These are phyloP conservation scores for Primulina tabacum DNA, from an alignment of 257 asterid genomes.

Conservation along the genomic window DNA sequence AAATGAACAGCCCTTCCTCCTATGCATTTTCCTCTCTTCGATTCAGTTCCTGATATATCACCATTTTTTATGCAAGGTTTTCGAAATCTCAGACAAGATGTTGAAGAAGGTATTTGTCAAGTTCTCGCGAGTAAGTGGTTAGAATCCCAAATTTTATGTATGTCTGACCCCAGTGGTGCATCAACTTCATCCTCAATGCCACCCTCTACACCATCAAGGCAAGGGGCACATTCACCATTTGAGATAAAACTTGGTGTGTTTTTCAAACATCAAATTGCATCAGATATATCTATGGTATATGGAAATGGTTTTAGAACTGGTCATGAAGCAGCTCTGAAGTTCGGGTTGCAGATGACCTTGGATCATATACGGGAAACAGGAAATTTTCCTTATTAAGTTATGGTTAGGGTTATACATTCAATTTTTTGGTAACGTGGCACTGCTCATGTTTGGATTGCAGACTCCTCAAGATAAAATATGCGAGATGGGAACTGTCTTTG, in stretches of 20 bases:
- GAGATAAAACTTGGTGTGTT: conserved; percentile 78
- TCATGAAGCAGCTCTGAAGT: conserved; percentile 62
- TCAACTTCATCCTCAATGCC: conserved; percentile 46
- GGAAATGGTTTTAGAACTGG: conserved; percentile 90
- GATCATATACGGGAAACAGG: conserved; percentile 77
- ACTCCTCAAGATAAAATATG: conserved; percentile 66
- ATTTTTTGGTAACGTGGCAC: conserved; percentile 55
- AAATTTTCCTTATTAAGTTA: conserved; percentile 54
- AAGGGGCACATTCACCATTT: conserved; percentile 53
- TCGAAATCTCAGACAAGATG: conserved; percentile 73
- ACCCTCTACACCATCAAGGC: conserved; percentile 32
- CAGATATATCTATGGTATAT: conserved; percentile 76
- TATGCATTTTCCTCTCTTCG: not conserved
- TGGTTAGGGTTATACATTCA: not conserved
- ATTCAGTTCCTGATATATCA: conserved; percentile 13
- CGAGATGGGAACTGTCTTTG: conserved; percentile 64
- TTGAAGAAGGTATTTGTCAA: conserved; percentile 97
- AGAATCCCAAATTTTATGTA: conserved; percentile 61
- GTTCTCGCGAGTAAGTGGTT: conserved; percentile 94
- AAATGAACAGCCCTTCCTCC: not conserved
- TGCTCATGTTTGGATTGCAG: conserved; percentile 62
- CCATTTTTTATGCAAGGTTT: conserved; percentile 45
- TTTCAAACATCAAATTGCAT: conserved; percentile 85
- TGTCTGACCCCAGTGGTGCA: conserved; percentile 39
- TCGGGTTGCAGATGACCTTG: conserved; percentile 70